phyloP scores from a whole-genome alignment of 2,329 filamentous ascomycete genomes.

The Lecanicillium sp. region DNA sequence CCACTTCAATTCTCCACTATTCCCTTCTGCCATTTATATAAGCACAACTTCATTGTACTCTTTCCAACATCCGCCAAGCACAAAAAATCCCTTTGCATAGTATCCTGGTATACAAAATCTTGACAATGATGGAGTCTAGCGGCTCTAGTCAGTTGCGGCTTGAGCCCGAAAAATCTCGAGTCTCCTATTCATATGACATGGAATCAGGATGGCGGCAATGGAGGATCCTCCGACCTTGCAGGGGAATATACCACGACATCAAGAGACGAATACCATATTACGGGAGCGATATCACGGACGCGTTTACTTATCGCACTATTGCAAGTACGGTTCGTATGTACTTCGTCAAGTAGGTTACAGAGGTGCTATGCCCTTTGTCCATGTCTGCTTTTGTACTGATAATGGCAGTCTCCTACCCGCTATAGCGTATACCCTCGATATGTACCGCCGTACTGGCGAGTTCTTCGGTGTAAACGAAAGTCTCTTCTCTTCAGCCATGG shows the following conservation, averaged over 20 bases:
- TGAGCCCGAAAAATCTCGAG: neutral
- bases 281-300: conserved; percentile 46
- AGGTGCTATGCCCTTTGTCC: neutral
- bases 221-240: conserved; percentile 33
- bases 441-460: conserved; percentile 44
- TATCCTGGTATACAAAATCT: too few species aligned
- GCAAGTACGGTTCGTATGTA: conserved; percentile 50
- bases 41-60: too few species aligned
- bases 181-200: conserved; percentile 24
- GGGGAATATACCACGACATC: conserved; percentile 48
- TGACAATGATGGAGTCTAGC: neutral
- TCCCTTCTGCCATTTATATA: too few species aligned
- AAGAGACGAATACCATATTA: conserved; percentile 46
- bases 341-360: conserved; percentile 32
- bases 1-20: too few species aligned
- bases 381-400: conserved; percentile 1
- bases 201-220: conserved; percentile 30
- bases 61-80: too few species aligned
- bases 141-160: conserved; percentile 8
- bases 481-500: conserved; percentile 46
- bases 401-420: conserved; percentile 41
- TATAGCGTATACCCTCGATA: conserved; percentile 50
- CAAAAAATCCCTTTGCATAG: too few species aligned
- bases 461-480: conserved; percentile 51
- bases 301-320: conserved; percentile 44